Conservation (phyloP, 164 flowering plant species). For the Tinospora cordifolia region DNA sequence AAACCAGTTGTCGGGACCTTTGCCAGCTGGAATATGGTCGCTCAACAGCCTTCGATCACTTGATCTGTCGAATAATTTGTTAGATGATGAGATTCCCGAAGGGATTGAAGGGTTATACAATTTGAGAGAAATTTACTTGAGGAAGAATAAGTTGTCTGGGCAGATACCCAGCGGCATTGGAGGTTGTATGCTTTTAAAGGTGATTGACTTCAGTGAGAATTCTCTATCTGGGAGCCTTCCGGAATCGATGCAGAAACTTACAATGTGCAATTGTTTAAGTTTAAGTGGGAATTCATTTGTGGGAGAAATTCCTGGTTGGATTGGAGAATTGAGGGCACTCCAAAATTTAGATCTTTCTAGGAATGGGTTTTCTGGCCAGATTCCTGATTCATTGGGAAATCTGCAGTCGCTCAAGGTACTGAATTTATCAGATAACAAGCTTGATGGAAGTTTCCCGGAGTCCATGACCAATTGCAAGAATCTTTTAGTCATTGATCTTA, state of each 20-base stretch:
- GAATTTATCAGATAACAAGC: slow-evolving; percentile 47
- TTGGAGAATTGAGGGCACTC: slow-evolving; percentile 65
- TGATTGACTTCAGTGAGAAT: slow-evolving; percentile 68
- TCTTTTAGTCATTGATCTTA: slow-evolving; percentile 49
- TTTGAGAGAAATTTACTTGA: slow-evolving; percentile 44
- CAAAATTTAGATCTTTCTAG: slow-evolving; percentile 68
- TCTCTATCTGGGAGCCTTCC: slow-evolving; percentile 60
- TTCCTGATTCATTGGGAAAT: slow-evolving; percentile 56
- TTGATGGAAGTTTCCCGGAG: slow-evolving; percentile 65
- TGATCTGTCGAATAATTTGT: slow-evolving; percentile 65
- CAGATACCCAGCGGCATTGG: slow-evolving; percentile 65
- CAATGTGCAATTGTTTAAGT: slow-evolving; percentile 46
- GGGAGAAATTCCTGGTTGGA: slow-evolving; percentile 67
- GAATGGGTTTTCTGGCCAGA: slow-evolving; percentile 56
- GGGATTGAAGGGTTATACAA: slow-evolving; percentile 45
- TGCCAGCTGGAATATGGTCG: slow-evolving; percentile 61
- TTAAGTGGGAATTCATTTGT: slow-evolving; percentile 43
- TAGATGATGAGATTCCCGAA: slow-evolving; percentile 64
- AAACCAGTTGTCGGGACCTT: slow-evolving; percentile 60
- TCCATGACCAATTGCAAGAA: slow-evolving; percentile 40
- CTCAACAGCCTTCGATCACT: slow-evolving; percentile 54
- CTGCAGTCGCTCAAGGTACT: slow-evolving; percentile 44
- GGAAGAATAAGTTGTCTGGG: slow-evolving; percentile 56
- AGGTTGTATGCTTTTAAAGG: slow-evolving; percentile 46
- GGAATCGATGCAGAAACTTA: slow-evolving; percentile 51